Evolutionary conservation across 495 filamentous ascomycete species (phyloP).

Genomic region (Acidiella bohemica): DNA sequence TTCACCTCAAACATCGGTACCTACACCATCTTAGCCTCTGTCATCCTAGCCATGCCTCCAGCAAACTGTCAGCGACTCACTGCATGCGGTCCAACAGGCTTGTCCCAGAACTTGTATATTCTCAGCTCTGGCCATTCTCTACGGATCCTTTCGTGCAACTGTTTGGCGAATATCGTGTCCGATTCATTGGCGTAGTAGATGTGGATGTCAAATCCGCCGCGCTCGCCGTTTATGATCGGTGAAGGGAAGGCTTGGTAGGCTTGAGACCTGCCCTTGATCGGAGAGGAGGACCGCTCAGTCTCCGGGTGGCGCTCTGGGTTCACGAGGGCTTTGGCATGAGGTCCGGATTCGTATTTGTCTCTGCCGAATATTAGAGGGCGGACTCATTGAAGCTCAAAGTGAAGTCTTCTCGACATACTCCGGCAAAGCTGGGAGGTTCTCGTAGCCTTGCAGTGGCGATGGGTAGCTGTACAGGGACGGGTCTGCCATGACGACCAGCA

Average conservation of each 20-base stretch:
- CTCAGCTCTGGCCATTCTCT: slow-evolving; percentile 80
- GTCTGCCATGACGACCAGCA: slow-evolving; percentile 16
- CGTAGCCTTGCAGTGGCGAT: slow-evolving; percentile 19
- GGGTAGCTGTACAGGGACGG: slow-evolving; percentile 19
- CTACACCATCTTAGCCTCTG: no score
- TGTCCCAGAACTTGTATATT: slow-evolving; percentile 70
- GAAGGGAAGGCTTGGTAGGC: slow-evolving; percentile 25
- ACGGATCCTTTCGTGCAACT: slow-evolving; percentile 65
- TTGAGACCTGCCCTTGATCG: no score
- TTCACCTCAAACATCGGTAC: slow-evolving; percentile 90
- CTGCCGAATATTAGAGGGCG: slow-evolving; percentile 8
- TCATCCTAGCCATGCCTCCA: no score
- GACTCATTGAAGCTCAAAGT: no score
- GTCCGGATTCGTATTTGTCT: slow-evolving; percentile 17
- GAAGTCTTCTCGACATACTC: slow-evolving; percentile 16
- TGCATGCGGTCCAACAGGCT: no score
- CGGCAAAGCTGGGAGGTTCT: slow-evolving; percentile 8
- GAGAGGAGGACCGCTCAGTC: no score
- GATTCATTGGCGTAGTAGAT: slow-evolving; percentile 51
- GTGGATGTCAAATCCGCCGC: slow-evolving; percentile 58
- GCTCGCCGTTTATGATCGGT: slow-evolving; percentile 27
- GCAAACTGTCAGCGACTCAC: no score
- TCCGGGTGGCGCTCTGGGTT: slow-evolving; percentile 22
- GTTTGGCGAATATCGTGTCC: slow-evolving; percentile 51
- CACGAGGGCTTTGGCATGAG: slow-evolving; percentile 29